These are phyloP conservation scores for Gentiana dahurica DNA, from an alignment of 257 asterid genomes.

Conservation along the genomic window DNA sequence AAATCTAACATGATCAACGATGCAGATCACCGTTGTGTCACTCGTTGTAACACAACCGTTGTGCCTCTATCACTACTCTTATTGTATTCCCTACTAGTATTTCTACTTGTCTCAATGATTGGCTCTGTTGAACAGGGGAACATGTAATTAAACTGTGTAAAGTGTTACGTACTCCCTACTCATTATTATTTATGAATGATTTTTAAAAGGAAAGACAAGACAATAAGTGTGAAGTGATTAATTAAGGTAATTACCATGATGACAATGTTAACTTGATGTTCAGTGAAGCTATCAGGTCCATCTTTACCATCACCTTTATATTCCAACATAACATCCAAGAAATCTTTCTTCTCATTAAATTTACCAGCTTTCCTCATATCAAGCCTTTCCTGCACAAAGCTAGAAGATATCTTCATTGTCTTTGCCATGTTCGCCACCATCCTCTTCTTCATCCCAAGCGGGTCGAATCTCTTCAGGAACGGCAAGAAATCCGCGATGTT, in stretches of 20 bases:
- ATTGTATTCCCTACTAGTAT: no score
- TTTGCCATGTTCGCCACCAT: constrained; percentile 17
- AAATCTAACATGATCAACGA: no score
- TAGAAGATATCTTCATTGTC: constrained; percentile 28
- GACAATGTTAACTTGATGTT: constrained; percentile 21
- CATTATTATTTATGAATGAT: no score
- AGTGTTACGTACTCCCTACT: no score
- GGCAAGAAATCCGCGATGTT: constrained; percentile 45
- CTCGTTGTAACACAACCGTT: no score
- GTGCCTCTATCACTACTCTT: no score
- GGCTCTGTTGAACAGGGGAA: no score
- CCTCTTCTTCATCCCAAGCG: constrained; percentile 30
- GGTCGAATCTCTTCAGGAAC: constrained; percentile 36
- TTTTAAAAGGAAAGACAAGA: no score
- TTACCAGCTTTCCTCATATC: constrained; percentile 23
- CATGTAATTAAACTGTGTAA: no score
- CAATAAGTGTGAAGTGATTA: no score
- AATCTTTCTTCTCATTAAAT: constrained; percentile 34
- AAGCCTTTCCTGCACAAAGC: constrained; percentile 36
- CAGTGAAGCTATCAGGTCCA: constrained; percentile 36
- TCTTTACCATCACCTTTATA: constrained; percentile 53
- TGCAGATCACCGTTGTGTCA: no score
- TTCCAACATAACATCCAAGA: constrained; percentile 49
- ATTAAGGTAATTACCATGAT: constrained; percentile 22
- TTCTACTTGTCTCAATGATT: no score